Evolutionary conservation across 257 asterid species (phyloP).

Genomic region (Asclepias syriaca): DNA sequence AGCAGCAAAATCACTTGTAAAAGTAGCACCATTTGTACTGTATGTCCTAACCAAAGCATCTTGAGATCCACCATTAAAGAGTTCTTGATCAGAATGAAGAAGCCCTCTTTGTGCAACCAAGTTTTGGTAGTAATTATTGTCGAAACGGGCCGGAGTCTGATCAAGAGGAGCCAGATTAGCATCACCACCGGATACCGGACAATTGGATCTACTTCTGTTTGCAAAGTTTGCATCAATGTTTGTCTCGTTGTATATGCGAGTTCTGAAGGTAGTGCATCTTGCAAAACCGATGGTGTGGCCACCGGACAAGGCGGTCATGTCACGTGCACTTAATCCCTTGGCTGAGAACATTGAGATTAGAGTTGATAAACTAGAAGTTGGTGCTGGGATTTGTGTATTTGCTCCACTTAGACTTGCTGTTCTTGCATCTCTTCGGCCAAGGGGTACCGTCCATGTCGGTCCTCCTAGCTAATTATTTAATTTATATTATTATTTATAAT

Average conservation of each 20-base stretch:
- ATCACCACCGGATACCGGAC: conserved; percentile 51
- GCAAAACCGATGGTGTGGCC: conserved; percentile 66
- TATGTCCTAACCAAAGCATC: conserved; percentile 43
- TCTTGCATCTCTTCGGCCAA: conserved; percentile 60
- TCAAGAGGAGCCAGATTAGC: conserved; percentile 41
- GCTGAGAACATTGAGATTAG: conserved; percentile 36
- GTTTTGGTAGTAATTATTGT: conserved; percentile 42
- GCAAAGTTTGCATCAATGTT: conserved; percentile 39
- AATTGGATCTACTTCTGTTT: conserved; percentile 33
- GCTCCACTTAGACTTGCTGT: conserved; percentile 48
- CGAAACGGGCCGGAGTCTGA: conserved; percentile 36
- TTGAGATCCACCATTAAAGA: conserved; percentile 52
- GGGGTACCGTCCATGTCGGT: conserved; percentile 44
- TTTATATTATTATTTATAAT: too few species aligned
- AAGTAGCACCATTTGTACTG: conserved; percentile 21
- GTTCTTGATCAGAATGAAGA: conserved; percentile 68
- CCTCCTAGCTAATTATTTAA: conserved; percentile 40
- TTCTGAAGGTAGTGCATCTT: conserved; percentile 41
- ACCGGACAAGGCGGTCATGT: conserved; percentile 66
- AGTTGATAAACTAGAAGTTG: conserved; percentile 29
- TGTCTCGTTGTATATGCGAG: conserved; percentile 18
- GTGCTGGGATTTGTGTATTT: conserved; percentile 41
- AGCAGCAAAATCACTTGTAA: conserved; percentile 42
- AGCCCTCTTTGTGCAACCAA: conserved; percentile 41
- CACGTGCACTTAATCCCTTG: conserved; percentile 46